phyloP scores from a whole-genome alignment of 805 yeast genomes.

The Candida germanica region DNA sequence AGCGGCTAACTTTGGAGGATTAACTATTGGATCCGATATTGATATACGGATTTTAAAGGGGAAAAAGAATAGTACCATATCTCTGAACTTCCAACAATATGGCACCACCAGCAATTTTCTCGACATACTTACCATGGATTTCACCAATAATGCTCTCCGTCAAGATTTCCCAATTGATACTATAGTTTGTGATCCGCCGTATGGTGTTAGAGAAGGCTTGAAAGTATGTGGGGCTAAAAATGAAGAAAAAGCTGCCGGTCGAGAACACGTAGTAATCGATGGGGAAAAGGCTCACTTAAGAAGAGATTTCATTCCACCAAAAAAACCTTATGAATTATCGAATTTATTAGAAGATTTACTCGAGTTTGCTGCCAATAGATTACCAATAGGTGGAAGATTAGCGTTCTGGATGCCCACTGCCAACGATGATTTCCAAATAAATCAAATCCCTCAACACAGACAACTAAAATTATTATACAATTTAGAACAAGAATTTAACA shows the following conservation, averaged over 20 bases:
- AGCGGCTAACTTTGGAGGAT: conserved; percentile 79
- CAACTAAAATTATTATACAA: conserved; percentile 66
- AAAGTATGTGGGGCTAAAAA: conserved; percentile 84
- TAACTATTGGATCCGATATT: conserved; percentile 84
- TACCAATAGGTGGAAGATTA: conserved; percentile 74
- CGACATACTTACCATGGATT: conserved; percentile 89
- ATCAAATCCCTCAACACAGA: conserved; percentile 75
- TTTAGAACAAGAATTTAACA: conserved; percentile 83
- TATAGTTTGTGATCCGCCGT: conserved; percentile 95
- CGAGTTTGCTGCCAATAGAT: conserved; percentile 64
- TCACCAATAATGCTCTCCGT: conserved; percentile 85
- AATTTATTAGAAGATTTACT: conserved; percentile 74
- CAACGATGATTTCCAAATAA: conserved; percentile 71
- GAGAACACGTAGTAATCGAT: conserved; percentile 70
- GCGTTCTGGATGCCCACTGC: conserved; percentile 99
- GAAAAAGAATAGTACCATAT: conserved; percentile 49
- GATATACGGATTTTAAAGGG: conserved; percentile 81
- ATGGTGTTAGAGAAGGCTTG: conserved; percentile 94
- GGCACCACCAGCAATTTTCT: conserved; percentile 53
- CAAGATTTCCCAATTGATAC: conserved; percentile 61
- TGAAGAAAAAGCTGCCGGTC: conserved; percentile 65
- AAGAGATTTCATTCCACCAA: conserved; percentile 86
- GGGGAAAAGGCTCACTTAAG: conserved; percentile 76
- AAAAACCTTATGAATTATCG: conserved; percentile 83
- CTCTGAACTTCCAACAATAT: conserved; percentile 74